A percentile compares a stretch with the other conserved stretches of the same genome.
Conservation (phyloP, 352 stramenopile genomes). For the Halophytophthora polymorphica region DNA sequence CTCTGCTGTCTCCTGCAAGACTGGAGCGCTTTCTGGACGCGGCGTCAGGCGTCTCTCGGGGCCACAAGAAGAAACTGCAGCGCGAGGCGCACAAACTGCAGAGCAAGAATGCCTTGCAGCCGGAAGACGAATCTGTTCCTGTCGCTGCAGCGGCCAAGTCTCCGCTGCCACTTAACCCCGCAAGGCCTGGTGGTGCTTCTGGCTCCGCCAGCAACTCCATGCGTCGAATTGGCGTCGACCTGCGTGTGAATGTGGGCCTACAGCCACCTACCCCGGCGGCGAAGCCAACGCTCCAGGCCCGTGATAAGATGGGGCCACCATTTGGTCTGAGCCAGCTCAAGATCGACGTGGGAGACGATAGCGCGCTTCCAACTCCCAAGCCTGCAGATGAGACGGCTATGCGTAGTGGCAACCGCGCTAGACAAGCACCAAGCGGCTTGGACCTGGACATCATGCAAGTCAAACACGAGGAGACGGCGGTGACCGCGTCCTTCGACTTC, state of each 20-base stretch:
- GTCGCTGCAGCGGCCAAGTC: background rate
- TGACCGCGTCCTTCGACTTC: slow-evolving; percentile 80
- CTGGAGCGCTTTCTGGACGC: slow-evolving; percentile 65
- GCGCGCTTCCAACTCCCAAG: background rate
- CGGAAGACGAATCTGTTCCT: slow-evolving; percentile 1
- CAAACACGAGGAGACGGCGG: slow-evolving; percentile 51
- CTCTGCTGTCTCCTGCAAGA: slow-evolving; percentile 32
- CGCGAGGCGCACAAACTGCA: slow-evolving; percentile 79
- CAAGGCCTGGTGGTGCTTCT: too few relatives aligned
- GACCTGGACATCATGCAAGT: slow-evolving; percentile 66
- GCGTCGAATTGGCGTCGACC: slow-evolving; percentile 43
- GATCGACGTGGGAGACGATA: slow-evolving; percentile 40
- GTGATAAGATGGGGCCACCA: slow-evolving; percentile 26
- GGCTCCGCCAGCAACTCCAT: slow-evolving; percentile 22
- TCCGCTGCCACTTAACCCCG: too few relatives aligned
- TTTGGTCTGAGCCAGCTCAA: slow-evolving; percentile 35
- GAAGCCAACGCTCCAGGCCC: slow-evolving; percentile 1
- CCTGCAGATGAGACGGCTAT: slow-evolving; percentile 3
- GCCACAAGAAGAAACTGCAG: slow-evolving; percentile 76
- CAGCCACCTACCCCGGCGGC: slow-evolving; percentile 10
- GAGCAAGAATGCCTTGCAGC: background rate
- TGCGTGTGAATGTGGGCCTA: slow-evolving; percentile 52
- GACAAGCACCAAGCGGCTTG: slow-evolving; percentile 41
- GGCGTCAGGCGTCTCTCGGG: slow-evolving; percentile 41
- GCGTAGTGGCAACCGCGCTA: slow-evolving; percentile 13